phyloP scores from a whole-genome alignment of 352 stramenopile genomes.

The Aphanomyces invadans region DNA sequence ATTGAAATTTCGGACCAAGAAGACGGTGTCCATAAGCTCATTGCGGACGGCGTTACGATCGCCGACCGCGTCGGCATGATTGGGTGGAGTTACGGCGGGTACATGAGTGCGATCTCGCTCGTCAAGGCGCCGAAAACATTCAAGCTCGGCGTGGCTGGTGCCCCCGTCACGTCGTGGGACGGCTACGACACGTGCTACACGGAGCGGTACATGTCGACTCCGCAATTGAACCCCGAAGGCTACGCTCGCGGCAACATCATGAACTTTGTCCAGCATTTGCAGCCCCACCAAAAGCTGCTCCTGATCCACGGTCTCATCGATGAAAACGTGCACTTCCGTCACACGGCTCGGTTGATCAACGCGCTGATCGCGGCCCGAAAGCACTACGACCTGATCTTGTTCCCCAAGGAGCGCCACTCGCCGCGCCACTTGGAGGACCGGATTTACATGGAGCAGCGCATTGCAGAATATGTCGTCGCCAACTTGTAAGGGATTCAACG shows the following conservation, averaged over 20 bases:
- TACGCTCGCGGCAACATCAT: conserved; percentile 90
- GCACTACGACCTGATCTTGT: conserved; percentile 94
- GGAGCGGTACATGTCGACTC: conserved; percentile 95
- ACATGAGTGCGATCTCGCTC: conserved; percentile 95
- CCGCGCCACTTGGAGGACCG: conserved; percentile 87
- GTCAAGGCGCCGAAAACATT: conserved; percentile 94
- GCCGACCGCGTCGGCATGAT: conserved; percentile 89
- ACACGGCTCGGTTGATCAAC: conserved; percentile 95
- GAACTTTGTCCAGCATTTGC: conserved; percentile 88
- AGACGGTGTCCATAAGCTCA: conserved; percentile 70
- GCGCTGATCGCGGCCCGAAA: conserved; percentile 90
- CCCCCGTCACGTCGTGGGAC: conserved; percentile 96
- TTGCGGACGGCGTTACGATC: conserved; percentile 83
- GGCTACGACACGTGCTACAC: conserved; percentile 99
- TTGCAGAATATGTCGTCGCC: conserved; percentile 76
- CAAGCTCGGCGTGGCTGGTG: conserved; percentile 91
- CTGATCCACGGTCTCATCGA: conserved; percentile 96
- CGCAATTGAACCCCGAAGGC: conserved; percentile 86
- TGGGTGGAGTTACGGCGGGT: conserved; percentile 98
- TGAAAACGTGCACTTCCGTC: conserved; percentile 98
- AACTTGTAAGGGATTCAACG: conserved; percentile 44
- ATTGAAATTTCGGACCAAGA: conserved; percentile 85
- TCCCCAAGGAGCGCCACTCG: conserved; percentile 94
- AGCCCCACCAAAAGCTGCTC: conserved; percentile 84
- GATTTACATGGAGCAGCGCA: conserved; percentile 94